Evolutionary conservation across 768 basidiomycete genomes (phyloP), one percentile per base, ranked within the genome.

Genomic region (Psilocybe sp.): DNA sequence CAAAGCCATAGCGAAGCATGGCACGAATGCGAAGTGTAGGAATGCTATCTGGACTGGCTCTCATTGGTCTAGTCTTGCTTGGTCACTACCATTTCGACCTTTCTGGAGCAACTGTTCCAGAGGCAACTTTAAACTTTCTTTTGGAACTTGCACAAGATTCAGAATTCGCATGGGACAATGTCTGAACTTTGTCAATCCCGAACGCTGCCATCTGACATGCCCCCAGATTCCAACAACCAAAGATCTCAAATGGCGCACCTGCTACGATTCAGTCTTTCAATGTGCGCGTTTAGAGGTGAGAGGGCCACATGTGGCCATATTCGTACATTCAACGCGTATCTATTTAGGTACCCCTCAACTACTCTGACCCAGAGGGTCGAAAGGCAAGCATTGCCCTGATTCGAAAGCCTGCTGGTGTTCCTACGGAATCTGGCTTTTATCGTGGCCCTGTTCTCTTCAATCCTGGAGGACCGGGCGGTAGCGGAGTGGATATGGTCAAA

Each of bases 381-480:
- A 64, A 65, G 43, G 75, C 72, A 1, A 59, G 62, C 23, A 72
- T 79, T 20, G 77, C 76, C 0, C 50, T 79, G 11, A 66, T 70
- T 15, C 68, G 74, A n/a, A 63, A 69, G 28, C 72, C 72, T 1
- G 68, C 76, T 12, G 49, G 64, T 1, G 50, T 73, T 0, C 54
- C 63, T 1, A 40, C 49, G 1, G 51, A 43, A 12, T 65, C 66
- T 0, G 52, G 61, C 3, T 55, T 62, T 9, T 78, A 77, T 52
- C 69, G 68, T 20, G 77, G 77, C 0, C 76, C 75, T 1, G 63
- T 78, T 9, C 58, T 78, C 2, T 64, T 75, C 55, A 78, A 77
- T 48, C 76, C 75, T 1, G 74, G 77, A 16, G 77, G 78, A 1
- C 77, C 76, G 2, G 77, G 76, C 7, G 72, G 70, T 3, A 73